Conservation (phyloP, 2,329 filamentous ascomycete genomes). For the Colletotrichum sp. region DNA sequence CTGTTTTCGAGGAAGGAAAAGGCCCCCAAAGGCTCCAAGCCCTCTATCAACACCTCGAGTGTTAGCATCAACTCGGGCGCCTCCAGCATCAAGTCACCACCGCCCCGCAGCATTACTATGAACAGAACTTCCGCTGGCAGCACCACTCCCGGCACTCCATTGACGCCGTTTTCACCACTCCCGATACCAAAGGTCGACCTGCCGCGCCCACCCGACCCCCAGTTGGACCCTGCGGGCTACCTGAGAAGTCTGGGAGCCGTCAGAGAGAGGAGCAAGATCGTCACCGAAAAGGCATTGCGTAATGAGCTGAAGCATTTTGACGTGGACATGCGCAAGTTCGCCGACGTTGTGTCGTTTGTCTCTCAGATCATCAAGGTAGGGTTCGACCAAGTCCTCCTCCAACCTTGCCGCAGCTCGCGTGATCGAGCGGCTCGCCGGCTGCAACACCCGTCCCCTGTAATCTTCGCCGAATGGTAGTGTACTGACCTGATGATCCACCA, state of each 20-base stretch:
- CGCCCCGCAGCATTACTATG: constrained; percentile 36
- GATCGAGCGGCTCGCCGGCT: not conserved
- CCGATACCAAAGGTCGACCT: constrained; percentile 78
- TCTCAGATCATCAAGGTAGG: constrained; percentile 93
- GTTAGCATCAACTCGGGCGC: constrained; percentile 56
- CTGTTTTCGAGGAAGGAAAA: constrained; percentile 62
- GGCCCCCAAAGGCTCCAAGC: constrained; percentile 43
- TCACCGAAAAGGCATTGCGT: constrained; percentile 77
- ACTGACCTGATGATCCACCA: constrained; percentile 1
- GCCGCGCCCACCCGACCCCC: constrained; percentile 84
- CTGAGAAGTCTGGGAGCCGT: constrained; percentile 89
- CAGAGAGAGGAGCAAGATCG: constrained; percentile 75
- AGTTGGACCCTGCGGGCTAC: constrained; percentile 87
- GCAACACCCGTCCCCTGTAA: not conserved
- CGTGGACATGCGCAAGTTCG: constrained; percentile 85
- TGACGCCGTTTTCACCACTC: constrained; percentile 55
- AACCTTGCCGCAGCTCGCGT: not conserved
- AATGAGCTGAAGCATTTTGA: constrained; percentile 86
- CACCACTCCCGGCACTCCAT: constrained; percentile 49
- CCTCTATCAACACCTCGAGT: constrained; percentile 47
- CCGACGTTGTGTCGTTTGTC: constrained; percentile 83
- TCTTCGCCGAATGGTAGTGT: not conserved
- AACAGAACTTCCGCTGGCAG: constrained; percentile 59
- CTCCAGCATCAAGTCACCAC: constrained; percentile 51
- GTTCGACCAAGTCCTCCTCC: not conserved